Conservation (phyloP, 768 basidiomycete species). For the Chiua virens region DNA sequence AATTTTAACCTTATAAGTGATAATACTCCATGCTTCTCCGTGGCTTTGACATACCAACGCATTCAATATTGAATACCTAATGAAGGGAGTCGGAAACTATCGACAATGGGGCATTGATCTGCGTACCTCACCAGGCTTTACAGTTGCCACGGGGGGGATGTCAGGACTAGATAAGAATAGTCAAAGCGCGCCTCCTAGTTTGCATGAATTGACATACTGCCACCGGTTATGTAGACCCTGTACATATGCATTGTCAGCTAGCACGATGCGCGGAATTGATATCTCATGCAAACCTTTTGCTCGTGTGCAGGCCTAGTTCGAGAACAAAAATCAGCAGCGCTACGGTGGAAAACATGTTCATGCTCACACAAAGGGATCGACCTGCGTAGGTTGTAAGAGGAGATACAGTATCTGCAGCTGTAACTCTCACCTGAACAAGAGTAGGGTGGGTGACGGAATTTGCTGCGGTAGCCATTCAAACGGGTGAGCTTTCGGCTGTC, state of each 20-base stretch:
- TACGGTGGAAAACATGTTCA: not conserved
- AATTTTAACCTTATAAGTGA: not conserved
- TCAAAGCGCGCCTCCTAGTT: not conserved
- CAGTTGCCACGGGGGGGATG: constrained; percentile 60
- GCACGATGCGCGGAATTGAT: not conserved
- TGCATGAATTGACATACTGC: constrained; percentile 50
- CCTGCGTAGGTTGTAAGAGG: constrained; percentile 33
- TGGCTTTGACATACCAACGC: constrained; percentile 47
- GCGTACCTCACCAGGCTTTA: constrained; percentile 59
- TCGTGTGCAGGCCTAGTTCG: constrained; percentile 41
- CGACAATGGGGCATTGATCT: not conserved
- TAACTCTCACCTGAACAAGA: constrained; percentile 47
- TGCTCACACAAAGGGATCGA: constrained; percentile 69
- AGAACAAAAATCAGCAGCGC: not conserved
- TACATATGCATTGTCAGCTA: not conserved
- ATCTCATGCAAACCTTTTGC: constrained; percentile 51
- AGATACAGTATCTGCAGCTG: not conserved
- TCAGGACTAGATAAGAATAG: constrained; percentile 45
- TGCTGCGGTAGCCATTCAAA: constrained; percentile 55
- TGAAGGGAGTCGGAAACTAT: not conserved
- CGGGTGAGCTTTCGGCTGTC: not conserved
- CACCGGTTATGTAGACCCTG: constrained; percentile 71
- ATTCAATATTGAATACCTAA: constrained; percentile 70
- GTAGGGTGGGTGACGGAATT: constrained; percentile 64
- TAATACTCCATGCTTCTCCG: not conserved